Conservation (phyloP, 2,329 filamentous ascomycete species). For the Sphaceloma murrayae region DNA sequence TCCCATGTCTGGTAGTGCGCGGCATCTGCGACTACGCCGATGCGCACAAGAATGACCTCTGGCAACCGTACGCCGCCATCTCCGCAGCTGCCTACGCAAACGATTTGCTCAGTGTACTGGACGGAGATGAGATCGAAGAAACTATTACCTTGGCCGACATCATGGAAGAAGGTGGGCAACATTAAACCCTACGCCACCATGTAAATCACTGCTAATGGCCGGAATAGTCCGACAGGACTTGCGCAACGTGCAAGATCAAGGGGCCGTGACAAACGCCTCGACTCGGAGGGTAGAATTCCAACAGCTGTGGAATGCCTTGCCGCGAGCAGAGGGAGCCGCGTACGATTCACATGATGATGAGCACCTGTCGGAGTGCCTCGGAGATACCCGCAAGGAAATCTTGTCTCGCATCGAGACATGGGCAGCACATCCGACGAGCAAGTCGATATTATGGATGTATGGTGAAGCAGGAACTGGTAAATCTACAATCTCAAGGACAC, state of each 20-base stretch:
- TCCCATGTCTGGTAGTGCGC: too few relatives aligned
- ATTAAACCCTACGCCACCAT: neutral
- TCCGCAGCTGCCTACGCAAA: constrained; percentile 22
- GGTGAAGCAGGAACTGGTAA: constrained; percentile 29
- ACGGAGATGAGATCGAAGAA: neutral
- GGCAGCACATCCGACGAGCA: neutral
- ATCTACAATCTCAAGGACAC: constrained; percentile 27
- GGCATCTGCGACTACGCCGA: too few relatives aligned
- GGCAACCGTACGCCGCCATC: constrained; percentile 22
- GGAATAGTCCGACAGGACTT: neutral
- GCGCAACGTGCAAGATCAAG: neutral
- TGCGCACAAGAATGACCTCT: too few relatives aligned
- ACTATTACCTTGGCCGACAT: neutral
- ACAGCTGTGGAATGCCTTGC: neutral
- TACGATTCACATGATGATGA: neutral
- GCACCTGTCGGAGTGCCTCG: neutral
- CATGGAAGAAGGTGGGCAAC: neutral
- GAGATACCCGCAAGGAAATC: neutral
- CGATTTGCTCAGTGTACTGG: constrained; percentile 16
- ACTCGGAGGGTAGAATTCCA: neutral
- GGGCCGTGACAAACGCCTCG: neutral
- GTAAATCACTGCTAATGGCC: neutral
- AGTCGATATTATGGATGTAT: constrained; percentile 27
- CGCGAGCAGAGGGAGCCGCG: neutral
- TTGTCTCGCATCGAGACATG: neutral